Conservation (phyloP, 2,329 filamentous ascomycete species). For the Magnaporthiopsis incrustans region DNA sequence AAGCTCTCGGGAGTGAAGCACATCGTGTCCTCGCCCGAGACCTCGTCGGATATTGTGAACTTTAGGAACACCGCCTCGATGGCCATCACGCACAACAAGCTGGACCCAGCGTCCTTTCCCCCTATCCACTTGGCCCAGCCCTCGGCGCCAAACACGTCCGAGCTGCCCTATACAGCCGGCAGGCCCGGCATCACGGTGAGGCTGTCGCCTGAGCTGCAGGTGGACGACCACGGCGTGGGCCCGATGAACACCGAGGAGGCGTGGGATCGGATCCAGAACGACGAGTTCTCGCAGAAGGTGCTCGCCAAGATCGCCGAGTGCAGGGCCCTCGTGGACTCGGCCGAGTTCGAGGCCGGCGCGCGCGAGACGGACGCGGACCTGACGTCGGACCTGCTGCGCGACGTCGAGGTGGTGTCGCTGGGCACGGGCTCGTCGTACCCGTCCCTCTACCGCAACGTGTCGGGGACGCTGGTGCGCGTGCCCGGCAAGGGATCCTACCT, state of each 20-base stretch:
- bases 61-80: constrained; percentile 60
- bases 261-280: constrained; percentile 12
- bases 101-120: constrained; percentile 69
- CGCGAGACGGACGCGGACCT: constrained; percentile 34
- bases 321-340: constrained; percentile 41
- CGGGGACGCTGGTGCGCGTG: constrained; percentile 74
- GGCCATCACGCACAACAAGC: constrained; percentile 58
- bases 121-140: neutral
- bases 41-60: constrained; percentile 66
- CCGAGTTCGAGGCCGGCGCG: constrained; percentile 40
- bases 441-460: constrained; percentile 93
- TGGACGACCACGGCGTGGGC: constrained; percentile 38
- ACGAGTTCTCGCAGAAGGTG: constrained; percentile 21
- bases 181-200: constrained; percentile 35
- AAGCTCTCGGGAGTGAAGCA: constrained; percentile 55
- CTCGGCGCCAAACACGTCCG: no score
- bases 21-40: constrained; percentile 66
- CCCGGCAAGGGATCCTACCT: constrained; percentile 83
- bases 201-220: constrained; percentile 37
- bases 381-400: constrained; percentile 10
- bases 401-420: constrained; percentile 75
- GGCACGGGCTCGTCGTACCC: constrained; percentile 88
- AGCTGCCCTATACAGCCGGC: constrained; percentile 40
- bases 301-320: constrained; percentile 30
- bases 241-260: constrained; percentile 41